These are phyloP conservation scores for Microbotryum lychnidis-dioicae DNA, from an alignment of 1,284 basidiomycete species.

Conservation along the genomic window DNA sequence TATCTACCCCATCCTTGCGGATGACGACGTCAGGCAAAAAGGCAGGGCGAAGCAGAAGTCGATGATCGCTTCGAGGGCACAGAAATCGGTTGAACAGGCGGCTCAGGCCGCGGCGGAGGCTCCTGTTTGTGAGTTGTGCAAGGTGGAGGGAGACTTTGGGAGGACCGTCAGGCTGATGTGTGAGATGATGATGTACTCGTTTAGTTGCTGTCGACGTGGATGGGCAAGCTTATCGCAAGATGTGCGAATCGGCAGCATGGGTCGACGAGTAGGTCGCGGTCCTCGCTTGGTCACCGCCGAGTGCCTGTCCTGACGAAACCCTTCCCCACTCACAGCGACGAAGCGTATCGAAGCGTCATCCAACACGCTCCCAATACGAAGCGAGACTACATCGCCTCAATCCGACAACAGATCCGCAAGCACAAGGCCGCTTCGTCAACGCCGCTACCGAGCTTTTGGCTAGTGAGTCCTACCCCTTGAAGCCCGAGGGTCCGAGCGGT, in stretches of 20 bases:
- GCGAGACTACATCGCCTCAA: constrained; percentile 25
- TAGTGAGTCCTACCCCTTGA: no score
- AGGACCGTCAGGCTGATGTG: neutral
- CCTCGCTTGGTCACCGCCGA: neutral
- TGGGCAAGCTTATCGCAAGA: constrained; percentile 26
- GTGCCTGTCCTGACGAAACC: neutral
- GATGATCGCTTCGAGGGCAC: constrained; percentile 25
- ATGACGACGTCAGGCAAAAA: constrained; percentile 31
- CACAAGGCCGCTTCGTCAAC: neutral
- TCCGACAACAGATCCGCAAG: constrained; percentile 19
- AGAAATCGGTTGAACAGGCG: constrained; percentile 24
- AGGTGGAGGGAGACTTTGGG: neutral
- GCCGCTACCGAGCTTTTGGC: no score
- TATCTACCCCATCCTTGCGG: constrained; percentile 24
- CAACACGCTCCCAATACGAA: constrained; percentile 23
- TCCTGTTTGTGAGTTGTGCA: constrained; percentile 18
- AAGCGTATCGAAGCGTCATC: constrained; percentile 22
- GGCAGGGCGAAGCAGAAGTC: constrained; percentile 32
- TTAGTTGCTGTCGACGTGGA: constrained; percentile 34
- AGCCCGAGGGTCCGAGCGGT: no score
- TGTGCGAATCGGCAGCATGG: constrained; percentile 28
- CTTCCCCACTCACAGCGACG: constrained; percentile 21
- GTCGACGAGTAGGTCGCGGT: constrained; percentile 13
- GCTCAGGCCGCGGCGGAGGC: constrained; percentile 20
- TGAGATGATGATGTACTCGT: neutral